Conservation (phyloP, 208 protist species). For the Acanthamoeba lenticulata region DNA sequence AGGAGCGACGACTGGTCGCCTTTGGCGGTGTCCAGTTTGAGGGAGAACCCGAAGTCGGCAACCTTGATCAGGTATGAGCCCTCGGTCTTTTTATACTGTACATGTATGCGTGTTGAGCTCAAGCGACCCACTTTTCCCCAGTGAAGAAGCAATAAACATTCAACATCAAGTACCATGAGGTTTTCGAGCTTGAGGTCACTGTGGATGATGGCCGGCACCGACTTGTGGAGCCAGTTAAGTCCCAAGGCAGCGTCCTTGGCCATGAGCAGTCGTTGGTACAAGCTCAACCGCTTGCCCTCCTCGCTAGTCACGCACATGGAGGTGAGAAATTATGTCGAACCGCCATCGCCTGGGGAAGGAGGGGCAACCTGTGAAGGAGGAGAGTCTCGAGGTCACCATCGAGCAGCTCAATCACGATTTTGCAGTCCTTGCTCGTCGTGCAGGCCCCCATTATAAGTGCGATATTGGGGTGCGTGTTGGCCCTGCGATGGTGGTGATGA, state of each 20-base stretch:
- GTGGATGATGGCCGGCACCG: constrained; percentile 79
- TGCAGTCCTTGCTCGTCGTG: neutral
- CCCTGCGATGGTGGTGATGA: neutral
- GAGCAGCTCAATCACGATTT: constrained; percentile 43
- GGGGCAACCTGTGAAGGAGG: neutral
- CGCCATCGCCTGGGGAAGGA: no score
- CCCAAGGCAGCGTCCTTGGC: constrained; percentile 77
- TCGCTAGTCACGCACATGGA: no score
- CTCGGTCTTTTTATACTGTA: constrained; percentile 27
- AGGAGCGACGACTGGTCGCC: constrained; percentile 53
- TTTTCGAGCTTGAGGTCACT: constrained; percentile 77
- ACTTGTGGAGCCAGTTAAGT: constrained; percentile 76
- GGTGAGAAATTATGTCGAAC: no score
- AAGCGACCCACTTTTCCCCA: no score
- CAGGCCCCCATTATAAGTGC: constrained; percentile 11
- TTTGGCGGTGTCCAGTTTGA: constrained; percentile 72
- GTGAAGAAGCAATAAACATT: no score
- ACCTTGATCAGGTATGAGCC: neutral
- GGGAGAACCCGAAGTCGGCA: constrained; percentile 28
- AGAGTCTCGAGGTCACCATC: constrained; percentile 23
- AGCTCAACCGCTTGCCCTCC: neutral
- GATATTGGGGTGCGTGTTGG: constrained; percentile 36
- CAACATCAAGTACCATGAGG: neutral
- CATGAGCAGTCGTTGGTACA: constrained; percentile 22
- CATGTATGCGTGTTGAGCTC: no score